Base-by-base conservation (phyloP, 495 filamentous ascomycete genomes). In the Daldinia decipiens region DNA sequence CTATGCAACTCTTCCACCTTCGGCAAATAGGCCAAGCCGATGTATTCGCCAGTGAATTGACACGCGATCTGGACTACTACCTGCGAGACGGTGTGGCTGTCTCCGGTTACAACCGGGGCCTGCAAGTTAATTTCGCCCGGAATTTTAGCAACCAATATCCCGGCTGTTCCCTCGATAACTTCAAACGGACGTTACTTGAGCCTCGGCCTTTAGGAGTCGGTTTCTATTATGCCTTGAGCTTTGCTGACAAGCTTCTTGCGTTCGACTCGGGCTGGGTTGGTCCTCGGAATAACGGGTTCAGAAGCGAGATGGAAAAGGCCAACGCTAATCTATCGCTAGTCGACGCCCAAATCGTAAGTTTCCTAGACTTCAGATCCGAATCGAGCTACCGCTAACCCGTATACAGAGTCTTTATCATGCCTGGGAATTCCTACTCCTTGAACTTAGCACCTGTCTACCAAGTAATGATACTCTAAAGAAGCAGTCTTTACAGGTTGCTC, bases 281-380 rank as follows among this genome's bases (percentile, higher is more conserved):
- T 32, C 76, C 79, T 45, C 86, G 78, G 39, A 83, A 86, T 40
- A 87, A 89, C 64, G 94, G 95, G 0, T 95, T 97, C 79, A 82
- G 82, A 59, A 85, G 85, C 34, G 96, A 98, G 75, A 88, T 98
- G 76, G 87, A 88, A 74, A 87, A 86, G 68, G 95, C 94, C 38
- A 98, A 99, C 77, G 75, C 92, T 71, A 98, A 98, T 76, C 75
- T 99, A 62, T 95, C 93, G 19, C 81, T 97, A 15, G 92, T 98
- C 50, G 93, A 98, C 75, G 90, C 95, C 38, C 93, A 98, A 82
- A 87, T 95, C 67, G 90, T 94, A 87, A 82, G 92, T 87, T 65
- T 51, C 58, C 19, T 39, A 12, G 2, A 32, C 3, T 36, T 9
- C 3, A 17, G 4, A 36, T 39, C 50, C 15, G 2, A 24, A 50